Evolutionary conservation across 345 rosid genomes (phyloP), one percentile per base, ranked within the genome.

Genomic region (Eucalyptus sp.): DNA sequence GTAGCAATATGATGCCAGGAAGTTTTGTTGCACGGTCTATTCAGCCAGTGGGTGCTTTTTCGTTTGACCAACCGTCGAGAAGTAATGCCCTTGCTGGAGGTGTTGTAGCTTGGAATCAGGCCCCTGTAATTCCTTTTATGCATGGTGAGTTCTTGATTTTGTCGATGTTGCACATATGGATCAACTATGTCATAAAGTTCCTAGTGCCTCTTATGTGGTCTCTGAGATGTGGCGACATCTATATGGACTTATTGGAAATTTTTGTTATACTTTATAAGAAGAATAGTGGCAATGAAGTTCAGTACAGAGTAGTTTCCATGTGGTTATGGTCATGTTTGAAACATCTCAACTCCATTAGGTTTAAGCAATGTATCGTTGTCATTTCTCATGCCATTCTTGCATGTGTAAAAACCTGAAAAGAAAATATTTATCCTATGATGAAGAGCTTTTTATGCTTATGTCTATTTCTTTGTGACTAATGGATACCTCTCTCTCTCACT

Each of bases 41-140:
- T 89, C 95, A 90, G 89, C 96, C 92, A 54, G 90, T 92, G 66
- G 92, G 87, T 89, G 87, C 93, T 37, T 87, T 90, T 71, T 92
- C 96, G 93, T 88, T 91, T 89, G 96, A 95, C 58, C 97, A 96
- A 87, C 90, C 84, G 49, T 71, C 87, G 18, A 90, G 90, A 88
- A 88, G 89, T 50, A 91, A 89, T 90, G 89, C 92, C 86, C 64
- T 68, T 90, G 95, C 94, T 90, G 94, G 95, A 76, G 91, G 94
- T 81, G 88, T 94, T 90, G 88, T 93, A 50, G 90, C 90, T 88
- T 97, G 98, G 98, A 92, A 92, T 87, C 97, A 93, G 86, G 91
- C 92, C 86, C 93, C 94, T 18, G 62, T 89, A 86, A 84, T 92
- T 89, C 95, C 96, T 90, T 95, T 90, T 87, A 92, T 96, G 91